Evolutionary conservation across 768 basidiomycete species (phyloP).

Genomic region (Suillus subluteus): DNA sequence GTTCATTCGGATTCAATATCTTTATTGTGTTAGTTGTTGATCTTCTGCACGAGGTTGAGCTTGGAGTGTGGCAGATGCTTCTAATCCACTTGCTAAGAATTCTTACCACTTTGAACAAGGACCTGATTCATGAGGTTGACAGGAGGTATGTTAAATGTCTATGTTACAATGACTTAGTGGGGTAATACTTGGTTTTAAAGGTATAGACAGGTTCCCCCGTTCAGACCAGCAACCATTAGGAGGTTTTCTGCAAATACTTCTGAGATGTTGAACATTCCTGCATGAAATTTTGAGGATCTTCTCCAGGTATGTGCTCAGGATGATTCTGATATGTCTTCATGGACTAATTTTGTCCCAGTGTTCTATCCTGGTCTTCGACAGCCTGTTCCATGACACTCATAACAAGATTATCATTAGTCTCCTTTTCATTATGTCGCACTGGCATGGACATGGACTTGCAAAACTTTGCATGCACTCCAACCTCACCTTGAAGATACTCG

Average conservation of each 20-base stretch:
- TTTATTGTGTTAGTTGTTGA: too few relatives aligned
- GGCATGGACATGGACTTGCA: slow-evolving; percentile 19
- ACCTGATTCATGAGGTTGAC: too few relatives aligned
- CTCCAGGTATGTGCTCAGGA: slow-evolving; percentile 26
- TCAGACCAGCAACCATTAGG: slow-evolving; percentile 18
- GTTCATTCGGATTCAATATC: too few relatives aligned
- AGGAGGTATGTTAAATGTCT: too few relatives aligned
- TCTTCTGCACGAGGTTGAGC: too few relatives aligned
- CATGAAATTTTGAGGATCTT: slow-evolving; percentile 41
- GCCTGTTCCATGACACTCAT: slow-evolving; percentile 24
- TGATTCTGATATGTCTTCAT: neutral
- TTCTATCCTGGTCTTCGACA: slow-evolving; percentile 35
- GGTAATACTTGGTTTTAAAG: slow-evolving; percentile 23
- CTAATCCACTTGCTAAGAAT: too few relatives aligned
- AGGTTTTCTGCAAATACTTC: slow-evolving; percentile 34
- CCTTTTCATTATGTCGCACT: slow-evolving; percentile 16
- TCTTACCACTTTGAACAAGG: too few relatives aligned
- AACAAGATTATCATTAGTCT: slow-evolving; percentile 19
- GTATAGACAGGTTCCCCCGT: slow-evolving; percentile 32
- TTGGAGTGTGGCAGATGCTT: too few relatives aligned
- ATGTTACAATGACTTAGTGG: slow-evolving; percentile 15
- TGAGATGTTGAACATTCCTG: slow-evolving; percentile 31
- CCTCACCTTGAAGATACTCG: slow-evolving; percentile 20
- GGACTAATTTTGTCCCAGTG: slow-evolving; percentile 22
- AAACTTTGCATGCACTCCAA: slow-evolving; percentile 36